These are phyloP conservation scores for Raphanus raphanistrum DNA, from an alignment of 345 rosid genomes.

Conservation along the genomic window DNA sequence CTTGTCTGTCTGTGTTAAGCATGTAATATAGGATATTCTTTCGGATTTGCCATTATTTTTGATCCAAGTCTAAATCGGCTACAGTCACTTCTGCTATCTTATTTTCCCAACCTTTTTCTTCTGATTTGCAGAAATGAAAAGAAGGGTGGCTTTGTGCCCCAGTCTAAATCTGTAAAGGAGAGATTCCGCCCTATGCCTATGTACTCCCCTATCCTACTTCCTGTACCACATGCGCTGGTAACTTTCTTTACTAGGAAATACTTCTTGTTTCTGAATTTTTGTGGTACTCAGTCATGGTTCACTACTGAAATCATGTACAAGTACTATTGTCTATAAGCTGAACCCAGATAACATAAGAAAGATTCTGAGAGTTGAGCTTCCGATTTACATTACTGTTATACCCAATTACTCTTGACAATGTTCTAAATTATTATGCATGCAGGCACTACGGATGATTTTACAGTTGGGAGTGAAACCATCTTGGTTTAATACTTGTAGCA, in stretches of 20 bases:
- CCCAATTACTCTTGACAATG: slow-evolving; percentile 15
- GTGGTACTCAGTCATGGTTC: slow-evolving; percentile 8
- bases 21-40: neutral
- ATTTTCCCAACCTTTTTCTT: slow-evolving; percentile 14
- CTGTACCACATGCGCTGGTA: slow-evolving; percentile 95
- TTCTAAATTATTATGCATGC: slow-evolving; percentile 32
- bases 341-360: neutral
- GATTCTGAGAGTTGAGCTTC: slow-evolving; percentile 9
- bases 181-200: slow-evolving; percentile 95
- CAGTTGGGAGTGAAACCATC: slow-evolving; percentile 94
- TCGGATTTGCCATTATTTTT: slow-evolving; percentile 14
- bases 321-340: slow-evolving; percentile 5
- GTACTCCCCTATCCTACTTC: slow-evolving; percentile 80
- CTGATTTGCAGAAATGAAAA: slow-evolving; percentile 65
- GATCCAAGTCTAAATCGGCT: slow-evolving; percentile 20
- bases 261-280: slow-evolving; percentile 15
- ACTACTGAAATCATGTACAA: slow-evolving; percentile 12
- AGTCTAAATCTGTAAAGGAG: slow-evolving; percentile 58
- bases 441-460: slow-evolving; percentile 96
- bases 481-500: slow-evolving; percentile 89
- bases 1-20: slow-evolving; percentile 11
- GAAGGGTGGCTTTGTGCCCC: slow-evolving; percentile 51
- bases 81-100: slow-evolving; percentile 10
- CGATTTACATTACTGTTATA: slow-evolving; percentile 6
- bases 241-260: slow-evolving; percentile 19